Evolutionary conservation across 2,329 filamentous ascomycete species (phyloP).

Genomic region (Lasiodiplodia sp.): DNA sequence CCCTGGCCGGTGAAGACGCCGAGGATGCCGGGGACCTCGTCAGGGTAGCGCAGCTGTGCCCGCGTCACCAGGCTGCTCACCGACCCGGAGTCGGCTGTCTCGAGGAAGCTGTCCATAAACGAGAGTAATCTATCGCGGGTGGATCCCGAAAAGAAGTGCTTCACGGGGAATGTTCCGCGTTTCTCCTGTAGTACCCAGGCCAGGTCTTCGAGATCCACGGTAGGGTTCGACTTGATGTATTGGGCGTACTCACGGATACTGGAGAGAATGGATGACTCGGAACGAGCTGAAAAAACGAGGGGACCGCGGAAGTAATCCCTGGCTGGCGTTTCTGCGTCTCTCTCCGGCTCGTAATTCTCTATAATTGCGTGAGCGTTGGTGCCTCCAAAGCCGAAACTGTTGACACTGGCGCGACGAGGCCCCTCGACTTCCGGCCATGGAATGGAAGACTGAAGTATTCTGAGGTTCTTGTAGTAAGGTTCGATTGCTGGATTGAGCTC

Average conservation of each 20-base stretch:
- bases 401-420: constrained; percentile 34
- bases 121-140: too few relatives aligned
- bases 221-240: constrained; percentile 3
- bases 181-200: background rate
- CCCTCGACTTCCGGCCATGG: constrained; percentile 32
- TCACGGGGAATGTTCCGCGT: too few relatives aligned
- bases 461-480: constrained; percentile 31
- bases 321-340: too few relatives aligned
- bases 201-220: constrained; percentile 27
- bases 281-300: constrained; percentile 32
- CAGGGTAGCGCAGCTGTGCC: too few relatives aligned
- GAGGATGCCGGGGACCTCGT: constrained; percentile 33
- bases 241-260: constrained; percentile 2
- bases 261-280: constrained; percentile 14
- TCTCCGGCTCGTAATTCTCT: constrained; percentile 31
- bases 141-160: too few relatives aligned
- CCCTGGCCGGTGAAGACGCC: constrained; percentile 56
- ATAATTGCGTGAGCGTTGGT: constrained; percentile 39
- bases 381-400: constrained; percentile 39
- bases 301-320: background rate
- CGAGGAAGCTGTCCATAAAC: too few relatives aligned
- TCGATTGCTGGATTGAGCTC: constrained; percentile 43
- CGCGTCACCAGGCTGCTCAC: background rate
- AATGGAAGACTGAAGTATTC: constrained; percentile 27
- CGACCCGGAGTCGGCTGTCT: too few relatives aligned